Conservation (phyloP, 2,329 filamentous ascomycete species). For the Epicoccum sorghinum region DNA sequence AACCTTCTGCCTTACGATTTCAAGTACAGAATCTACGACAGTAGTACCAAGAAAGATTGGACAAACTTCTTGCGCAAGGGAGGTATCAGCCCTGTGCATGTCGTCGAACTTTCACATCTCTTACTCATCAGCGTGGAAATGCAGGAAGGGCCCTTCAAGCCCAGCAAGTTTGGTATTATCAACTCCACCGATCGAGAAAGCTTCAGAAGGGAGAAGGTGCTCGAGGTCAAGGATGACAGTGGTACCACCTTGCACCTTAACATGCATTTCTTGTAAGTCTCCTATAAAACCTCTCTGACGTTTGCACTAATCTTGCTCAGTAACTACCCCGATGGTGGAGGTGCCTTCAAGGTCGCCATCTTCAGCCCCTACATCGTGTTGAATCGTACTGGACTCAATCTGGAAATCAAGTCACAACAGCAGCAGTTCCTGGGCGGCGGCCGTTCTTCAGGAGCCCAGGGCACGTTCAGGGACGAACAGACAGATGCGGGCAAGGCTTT, state of each 20-base stretch:
- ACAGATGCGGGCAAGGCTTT: conserved; percentile 73
- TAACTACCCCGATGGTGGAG: conserved; percentile 86
- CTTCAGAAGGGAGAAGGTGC: conserved; percentile 79
- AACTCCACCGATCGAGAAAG: conserved; percentile 88
- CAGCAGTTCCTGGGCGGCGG: conserved; percentile 14
- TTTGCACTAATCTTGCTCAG: conserved; percentile 26
- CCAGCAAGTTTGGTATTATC: conserved; percentile 96
- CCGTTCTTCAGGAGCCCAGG: conserved; percentile 79
- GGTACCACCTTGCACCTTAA: conserved; percentile 80
- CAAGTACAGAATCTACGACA: conserved; percentile 99
- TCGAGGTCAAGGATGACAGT: conserved; percentile 84
- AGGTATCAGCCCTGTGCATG: conserved; percentile 94
- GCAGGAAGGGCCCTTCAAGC: conserved; percentile 93
- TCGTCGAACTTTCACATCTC: conserved; percentile 93
- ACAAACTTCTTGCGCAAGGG: conserved; percentile 97
- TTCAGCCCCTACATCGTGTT: conserved; percentile 94
- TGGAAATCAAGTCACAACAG: conserved; percentile 86
- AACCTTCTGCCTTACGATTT: conserved; percentile 97
- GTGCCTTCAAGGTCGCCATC: conserved; percentile 93
- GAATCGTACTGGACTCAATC: conserved; percentile 90
- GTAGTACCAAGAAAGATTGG: conserved; percentile 98
- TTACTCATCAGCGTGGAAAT: conserved; percentile 92
- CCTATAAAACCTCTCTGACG: conserved; percentile 13
- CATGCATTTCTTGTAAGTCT: conserved; percentile 79
- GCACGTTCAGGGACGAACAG: conserved; percentile 62